These are phyloP conservation scores for Vitis hybrid DNA, from an alignment of 177 flowering plant genomes.

Conservation along the genomic window DNA sequence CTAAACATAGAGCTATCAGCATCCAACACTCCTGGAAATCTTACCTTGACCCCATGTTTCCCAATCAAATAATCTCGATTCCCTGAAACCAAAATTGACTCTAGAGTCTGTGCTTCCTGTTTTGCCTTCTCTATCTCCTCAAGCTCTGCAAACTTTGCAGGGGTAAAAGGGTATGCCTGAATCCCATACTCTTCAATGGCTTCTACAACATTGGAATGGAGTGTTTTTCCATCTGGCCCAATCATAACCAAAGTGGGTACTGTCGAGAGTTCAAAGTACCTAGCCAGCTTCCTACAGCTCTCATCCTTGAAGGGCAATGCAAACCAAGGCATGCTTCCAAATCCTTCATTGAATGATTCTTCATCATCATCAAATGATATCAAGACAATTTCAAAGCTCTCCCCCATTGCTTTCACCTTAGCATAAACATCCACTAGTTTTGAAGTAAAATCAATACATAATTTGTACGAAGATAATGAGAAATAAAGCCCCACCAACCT, in stretches of 20 bases:
- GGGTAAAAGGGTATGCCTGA: slow-evolving; percentile 34
- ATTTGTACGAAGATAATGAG: neutral
- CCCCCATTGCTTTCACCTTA: slow-evolving; percentile 37
- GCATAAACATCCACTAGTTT: slow-evolving; percentile 36
- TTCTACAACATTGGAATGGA: slow-evolving; percentile 26
- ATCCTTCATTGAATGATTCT: slow-evolving; percentile 30
- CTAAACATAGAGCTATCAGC: neutral
- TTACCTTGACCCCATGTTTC: slow-evolving; percentile 38
- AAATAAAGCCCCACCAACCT: slow-evolving; percentile 53
- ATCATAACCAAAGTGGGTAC: slow-evolving; percentile 34
- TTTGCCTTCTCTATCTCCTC: slow-evolving; percentile 27
- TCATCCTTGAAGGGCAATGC: slow-evolving; percentile 35
- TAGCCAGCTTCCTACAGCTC: slow-evolving; percentile 16
- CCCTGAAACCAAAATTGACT: slow-evolving; percentile 34
- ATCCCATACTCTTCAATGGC: slow-evolving; percentile 29
- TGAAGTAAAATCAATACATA: slow-evolving; percentile 27
- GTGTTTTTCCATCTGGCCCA: slow-evolving; percentile 41
- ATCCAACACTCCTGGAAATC: neutral
- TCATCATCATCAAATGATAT: slow-evolving; percentile 42
- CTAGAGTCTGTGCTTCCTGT: slow-evolving; percentile 23
- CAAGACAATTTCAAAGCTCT: slow-evolving; percentile 49
- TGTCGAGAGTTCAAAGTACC: slow-evolving; percentile 24
- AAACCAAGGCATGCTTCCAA: slow-evolving; percentile 44
- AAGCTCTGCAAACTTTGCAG: slow-evolving; percentile 33
- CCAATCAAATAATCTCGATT: slow-evolving; percentile 32